These are phyloP conservation scores for Echria macrotheca DNA, from an alignment of 495 filamentous ascomycete genomes.

Conservation along the genomic window DNA sequence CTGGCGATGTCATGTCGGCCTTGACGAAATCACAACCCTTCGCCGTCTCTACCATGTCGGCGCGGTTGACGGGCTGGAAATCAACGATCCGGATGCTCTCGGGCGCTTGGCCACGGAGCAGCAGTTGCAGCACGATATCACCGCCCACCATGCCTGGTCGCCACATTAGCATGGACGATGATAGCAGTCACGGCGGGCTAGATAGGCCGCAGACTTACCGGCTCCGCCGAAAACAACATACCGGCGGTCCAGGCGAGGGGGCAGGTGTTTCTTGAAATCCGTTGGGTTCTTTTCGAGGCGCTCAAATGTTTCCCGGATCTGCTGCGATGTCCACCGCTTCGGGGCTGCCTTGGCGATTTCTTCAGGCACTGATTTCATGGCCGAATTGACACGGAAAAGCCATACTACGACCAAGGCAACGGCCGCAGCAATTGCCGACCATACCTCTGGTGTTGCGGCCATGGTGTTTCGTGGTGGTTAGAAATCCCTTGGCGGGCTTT, in stretches of 20 bases:
- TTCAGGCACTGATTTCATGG: constrained; percentile 44
- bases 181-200: too few relatives aligned
- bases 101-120: constrained; percentile 49
- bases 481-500: too few relatives aligned
- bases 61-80: constrained; percentile 38
- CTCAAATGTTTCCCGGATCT: constrained; percentile 45
- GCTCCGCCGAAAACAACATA: constrained; percentile 56
- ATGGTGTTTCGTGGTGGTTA: background rate
- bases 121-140: constrained; percentile 49
- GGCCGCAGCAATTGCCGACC: background rate
- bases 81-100: constrained; percentile 52
- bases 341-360: constrained; percentile 39
- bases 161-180: background rate
- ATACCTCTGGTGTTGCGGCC: background rate
- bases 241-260: constrained; percentile 47
- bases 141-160: constrained; percentile 49
- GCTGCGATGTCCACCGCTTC: constrained; percentile 47
- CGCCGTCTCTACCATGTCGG: constrained; percentile 33
- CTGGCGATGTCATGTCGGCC: constrained; percentile 48
- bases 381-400: constrained; percentile 47
- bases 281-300: constrained; percentile 39
- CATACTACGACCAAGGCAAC: constrained; percentile 35
- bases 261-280: constrained; percentile 44
- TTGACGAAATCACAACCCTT: constrained; percentile 42
- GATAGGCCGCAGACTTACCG: constrained; percentile 41